Conservation (phyloP, 2,329 filamentous ascomycete species). For the Alternaria ventricosa region DNA sequence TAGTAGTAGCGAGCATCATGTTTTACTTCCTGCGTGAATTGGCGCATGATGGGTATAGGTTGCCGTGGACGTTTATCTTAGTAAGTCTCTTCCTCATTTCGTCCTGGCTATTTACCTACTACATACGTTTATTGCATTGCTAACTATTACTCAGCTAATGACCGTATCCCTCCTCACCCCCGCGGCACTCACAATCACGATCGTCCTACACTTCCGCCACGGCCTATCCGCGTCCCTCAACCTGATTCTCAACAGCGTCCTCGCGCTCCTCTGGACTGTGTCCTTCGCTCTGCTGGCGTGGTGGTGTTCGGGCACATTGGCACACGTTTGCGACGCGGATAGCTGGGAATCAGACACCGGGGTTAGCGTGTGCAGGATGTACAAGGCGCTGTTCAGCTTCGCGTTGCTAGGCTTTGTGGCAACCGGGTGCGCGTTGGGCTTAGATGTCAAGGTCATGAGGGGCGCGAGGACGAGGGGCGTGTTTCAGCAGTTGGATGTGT, state of each 20-base stretch:
- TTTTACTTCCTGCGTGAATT: slow-evolving; percentile 64
- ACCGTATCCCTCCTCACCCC: slow-evolving; percentile 60
- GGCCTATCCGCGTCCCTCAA: slow-evolving; percentile 62
- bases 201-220: slow-evolving; percentile 58
- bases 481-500: slow-evolving; percentile 57
- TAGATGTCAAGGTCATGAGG: slow-evolving; percentile 58
- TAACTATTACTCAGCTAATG: slow-evolving; percentile 53
- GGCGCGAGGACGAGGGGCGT: slow-evolving; percentile 53
- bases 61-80: slow-evolving; percentile 67
- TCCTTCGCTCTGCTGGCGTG: slow-evolving; percentile 60
- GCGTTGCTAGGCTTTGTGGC: slow-evolving; percentile 56
- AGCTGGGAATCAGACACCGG: slow-evolving; percentile 63
- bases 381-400: slow-evolving; percentile 67
- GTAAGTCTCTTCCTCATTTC: slow-evolving; percentile 47
- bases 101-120: neutral
- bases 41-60: slow-evolving; percentile 56
- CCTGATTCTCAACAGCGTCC: slow-evolving; percentile 55
- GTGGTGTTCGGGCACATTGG: slow-evolving; percentile 61
- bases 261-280: slow-evolving; percentile 60
- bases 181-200: slow-evolving; percentile 55
- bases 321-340: slow-evolving; percentile 56
- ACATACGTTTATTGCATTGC: neutral
- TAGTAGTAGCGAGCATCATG: slow-evolving; percentile 62
- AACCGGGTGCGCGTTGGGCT: slow-evolving; percentile 54
- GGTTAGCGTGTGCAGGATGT: slow-evolving; percentile 63